Conservation (phyloP, 495 filamentous ascomycete species). For the Immersiella caudata region DNA sequence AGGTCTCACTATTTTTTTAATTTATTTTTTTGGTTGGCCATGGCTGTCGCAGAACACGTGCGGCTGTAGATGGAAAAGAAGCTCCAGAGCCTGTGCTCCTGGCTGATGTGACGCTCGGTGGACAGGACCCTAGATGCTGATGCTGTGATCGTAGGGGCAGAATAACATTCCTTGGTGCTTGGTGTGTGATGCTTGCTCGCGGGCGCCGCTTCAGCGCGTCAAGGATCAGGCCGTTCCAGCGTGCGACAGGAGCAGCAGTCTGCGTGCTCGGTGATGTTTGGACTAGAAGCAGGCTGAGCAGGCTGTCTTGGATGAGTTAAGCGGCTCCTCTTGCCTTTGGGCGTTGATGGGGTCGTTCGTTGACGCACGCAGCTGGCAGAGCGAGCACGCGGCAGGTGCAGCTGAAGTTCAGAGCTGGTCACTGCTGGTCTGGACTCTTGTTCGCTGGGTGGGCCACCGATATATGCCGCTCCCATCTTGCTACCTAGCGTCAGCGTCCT, state of each 20-base stretch:
- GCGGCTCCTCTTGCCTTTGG: not conserved
- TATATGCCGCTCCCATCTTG: not conserved
- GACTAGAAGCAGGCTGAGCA: not conserved
- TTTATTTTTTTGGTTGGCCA: not conserved
- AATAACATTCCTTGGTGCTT: not conserved
- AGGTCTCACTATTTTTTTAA: not conserved
- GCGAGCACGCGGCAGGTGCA: not conserved
- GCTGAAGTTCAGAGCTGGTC: not conserved
- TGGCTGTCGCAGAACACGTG: not conserved
- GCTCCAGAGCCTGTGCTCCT: not conserved
- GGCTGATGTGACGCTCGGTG: not conserved
- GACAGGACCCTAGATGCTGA: constrained; percentile 12
- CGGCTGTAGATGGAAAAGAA: not conserved
- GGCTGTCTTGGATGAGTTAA: not conserved
- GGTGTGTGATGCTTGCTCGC: not conserved
- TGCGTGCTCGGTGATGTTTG: not conserved
- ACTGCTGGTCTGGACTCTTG: not conserved
- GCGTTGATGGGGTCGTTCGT: not conserved
- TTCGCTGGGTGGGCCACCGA: constrained; percentile 2
- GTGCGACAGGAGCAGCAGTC: not conserved
- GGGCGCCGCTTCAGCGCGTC: not conserved
- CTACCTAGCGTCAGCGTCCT: not conserved
- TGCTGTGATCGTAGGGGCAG: not conserved
- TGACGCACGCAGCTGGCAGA: not conserved
- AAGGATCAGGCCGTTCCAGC: not conserved